These are phyloP conservation scores for Akanthomyces muscarius DNA, from an alignment of 2,329 filamentous ascomycete genomes.

Conservation along the genomic window DNA sequence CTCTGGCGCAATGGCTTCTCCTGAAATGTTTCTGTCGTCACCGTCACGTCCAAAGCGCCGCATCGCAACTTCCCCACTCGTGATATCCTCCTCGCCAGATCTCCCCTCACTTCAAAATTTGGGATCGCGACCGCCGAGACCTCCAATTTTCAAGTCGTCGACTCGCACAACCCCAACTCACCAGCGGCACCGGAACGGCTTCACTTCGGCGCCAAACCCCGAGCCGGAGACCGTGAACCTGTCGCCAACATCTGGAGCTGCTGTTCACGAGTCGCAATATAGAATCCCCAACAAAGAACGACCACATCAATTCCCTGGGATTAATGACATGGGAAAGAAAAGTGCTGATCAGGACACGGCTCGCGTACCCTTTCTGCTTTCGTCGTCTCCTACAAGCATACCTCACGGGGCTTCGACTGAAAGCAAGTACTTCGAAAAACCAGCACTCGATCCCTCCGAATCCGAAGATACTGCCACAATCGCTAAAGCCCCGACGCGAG, in stretches of 20 bases:
- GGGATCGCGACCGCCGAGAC: constrained; percentile 31
- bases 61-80: constrained; percentile 32
- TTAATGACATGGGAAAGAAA: not conserved
- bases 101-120: constrained; percentile 51
- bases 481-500: not conserved
- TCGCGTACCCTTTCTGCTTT: not conserved
- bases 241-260: not conserved
- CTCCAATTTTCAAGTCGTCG: constrained; percentile 4
- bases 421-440: constrained; percentile 2
- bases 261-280: constrained; percentile 11
- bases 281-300: not conserved
- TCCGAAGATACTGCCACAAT: too few species aligned
- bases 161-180: not conserved
- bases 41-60: constrained; percentile 26
- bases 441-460: not conserved
- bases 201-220: not conserved
- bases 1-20: constrained; percentile 31
- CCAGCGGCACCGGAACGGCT: too few species aligned
- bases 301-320: not conserved
- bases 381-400: not conserved
- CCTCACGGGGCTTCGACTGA: not conserved
- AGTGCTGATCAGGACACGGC: not conserved
- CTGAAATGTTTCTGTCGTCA: constrained; percentile 31
- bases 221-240: not conserved
- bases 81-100: constrained; percentile 50